phyloP scores from a whole-genome alignment of 306 rosid genomes.

The Cercis canadensis region DNA sequence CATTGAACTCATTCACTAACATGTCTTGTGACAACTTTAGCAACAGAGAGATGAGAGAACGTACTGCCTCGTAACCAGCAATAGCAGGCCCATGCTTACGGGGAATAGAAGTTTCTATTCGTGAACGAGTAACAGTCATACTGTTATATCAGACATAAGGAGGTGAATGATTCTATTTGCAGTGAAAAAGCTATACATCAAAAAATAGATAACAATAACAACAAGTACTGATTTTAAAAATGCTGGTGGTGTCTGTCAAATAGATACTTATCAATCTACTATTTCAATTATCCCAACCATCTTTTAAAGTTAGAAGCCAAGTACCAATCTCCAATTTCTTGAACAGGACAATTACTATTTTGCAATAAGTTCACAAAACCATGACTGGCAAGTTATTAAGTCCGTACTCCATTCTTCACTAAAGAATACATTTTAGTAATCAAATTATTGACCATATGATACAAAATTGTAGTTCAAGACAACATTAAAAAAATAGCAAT shows the following conservation, averaged over 20 bases:
- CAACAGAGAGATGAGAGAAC: constrained; percentile 29
- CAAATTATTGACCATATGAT: neutral
- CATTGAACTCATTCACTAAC: constrained; percentile 27
- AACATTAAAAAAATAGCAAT: neutral
- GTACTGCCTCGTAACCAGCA: constrained; percentile 93
- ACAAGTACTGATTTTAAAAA: too few species aligned
- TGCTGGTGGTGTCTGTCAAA: constrained; percentile 14
- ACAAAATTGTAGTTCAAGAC: neutral
- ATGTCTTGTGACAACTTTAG: constrained; percentile 20
- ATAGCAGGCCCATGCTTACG: constrained; percentile 96
- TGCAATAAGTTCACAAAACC: neutral
- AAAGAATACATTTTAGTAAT: neutral
- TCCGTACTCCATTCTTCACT: neutral
- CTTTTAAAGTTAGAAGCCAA: neutral
- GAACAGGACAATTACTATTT: neutral
- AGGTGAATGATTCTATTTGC: constrained; percentile 30
- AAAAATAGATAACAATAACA: neutral
- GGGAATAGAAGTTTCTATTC: constrained; percentile 95
- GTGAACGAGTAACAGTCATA: constrained; percentile 84
- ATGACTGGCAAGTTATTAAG: neutral
- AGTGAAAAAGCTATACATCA: constrained; percentile 14
- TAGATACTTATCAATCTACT: constrained; percentile 22
- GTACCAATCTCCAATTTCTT: neutral
- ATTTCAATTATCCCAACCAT: constrained; percentile 20
- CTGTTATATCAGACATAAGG: constrained; percentile 52